These are phyloP conservation scores for Cryoendolithus antarcticus DNA, from an alignment of 2,329 filamentous ascomycete genomes.

Conservation along the genomic window DNA sequence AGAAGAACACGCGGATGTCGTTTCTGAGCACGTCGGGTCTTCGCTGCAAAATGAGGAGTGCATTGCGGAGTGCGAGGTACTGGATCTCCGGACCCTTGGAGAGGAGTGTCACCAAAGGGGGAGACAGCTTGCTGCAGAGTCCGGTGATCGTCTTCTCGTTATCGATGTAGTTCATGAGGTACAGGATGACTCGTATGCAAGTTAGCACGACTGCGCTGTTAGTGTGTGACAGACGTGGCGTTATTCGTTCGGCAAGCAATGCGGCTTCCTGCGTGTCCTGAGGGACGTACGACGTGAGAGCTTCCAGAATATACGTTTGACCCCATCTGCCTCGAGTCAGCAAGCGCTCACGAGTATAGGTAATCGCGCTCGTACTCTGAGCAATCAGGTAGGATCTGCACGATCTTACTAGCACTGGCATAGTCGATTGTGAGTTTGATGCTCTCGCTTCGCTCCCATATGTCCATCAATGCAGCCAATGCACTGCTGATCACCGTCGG, in stretches of 20 bases:
- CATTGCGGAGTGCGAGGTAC: slow-evolving; percentile 87
- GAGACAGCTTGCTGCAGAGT: slow-evolving; percentile 84
- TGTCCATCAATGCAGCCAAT: slow-evolving; percentile 82
- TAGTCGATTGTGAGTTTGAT: slow-evolving; percentile 99
- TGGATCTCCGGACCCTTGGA: slow-evolving; percentile 98
- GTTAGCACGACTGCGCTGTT: slow-evolving; percentile 95
- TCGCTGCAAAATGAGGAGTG: slow-evolving; percentile 82
- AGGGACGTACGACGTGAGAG: slow-evolving; percentile 93
- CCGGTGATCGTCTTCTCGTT: slow-evolving; percentile 79
- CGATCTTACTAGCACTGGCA: slow-evolving; percentile 92
- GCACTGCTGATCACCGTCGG: slow-evolving; percentile 95
- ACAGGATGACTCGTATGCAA: slow-evolving; percentile 89
- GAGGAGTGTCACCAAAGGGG: slow-evolving; percentile 83
- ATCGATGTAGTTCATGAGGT: slow-evolving; percentile 96
- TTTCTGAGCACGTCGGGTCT: slow-evolving; percentile 87
- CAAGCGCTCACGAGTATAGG: too few species aligned
- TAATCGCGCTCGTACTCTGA: slow-evolving; percentile 65
- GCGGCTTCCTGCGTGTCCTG: slow-evolving; percentile 81
- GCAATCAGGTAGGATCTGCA: slow-evolving; percentile 89
- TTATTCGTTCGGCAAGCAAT: slow-evolving; percentile 81
- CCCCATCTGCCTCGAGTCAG: slow-evolving; percentile 60
- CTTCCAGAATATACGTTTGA: slow-evolving; percentile 95
- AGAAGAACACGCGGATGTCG: slow-evolving; percentile 97
- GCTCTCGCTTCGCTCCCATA: slow-evolving; percentile 93
- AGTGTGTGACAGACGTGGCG: slow-evolving; percentile 89